Evolutionary conservation across 208 protist species (phyloP), one percentile per base, ranked within the genome.

Genomic region (Leishmania gerbilli): DNA sequence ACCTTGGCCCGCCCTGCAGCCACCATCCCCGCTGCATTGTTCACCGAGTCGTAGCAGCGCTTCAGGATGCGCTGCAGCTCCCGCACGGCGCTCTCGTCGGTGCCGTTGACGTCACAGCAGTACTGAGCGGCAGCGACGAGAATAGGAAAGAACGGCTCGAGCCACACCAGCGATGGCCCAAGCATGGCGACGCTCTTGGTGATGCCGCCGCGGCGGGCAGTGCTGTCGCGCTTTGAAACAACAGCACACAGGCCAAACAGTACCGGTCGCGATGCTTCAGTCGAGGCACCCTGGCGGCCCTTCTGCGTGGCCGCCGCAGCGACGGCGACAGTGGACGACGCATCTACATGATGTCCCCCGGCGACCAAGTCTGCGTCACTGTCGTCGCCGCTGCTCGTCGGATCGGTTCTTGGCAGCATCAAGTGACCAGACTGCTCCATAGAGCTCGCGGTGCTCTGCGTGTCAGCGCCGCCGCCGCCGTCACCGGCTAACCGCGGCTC

Each of bases 101-200:
- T 89, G 37, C 90, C 90, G 71, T 80, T 88, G 15, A 95, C 86
- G 74, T 90, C 86, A 83, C 91, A 95, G 84, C 91, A 94, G 81
- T 92, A 88, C 77, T 89, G 82, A 37, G 93, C 91, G 1, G 91
- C 91, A 60, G 92, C 88, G 4, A 93, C 89, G 31, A 95, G 82
- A 15, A 93, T 69, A 3, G 90, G 87, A 75, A 93, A 95, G 81
- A 96, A 95, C 31, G 87, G 86, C 80, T 96, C 90, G 34, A 96
- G 86, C 88, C 88, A 94, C 42, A 84, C 83, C 49, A 95, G 72
- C 15, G 89, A 95, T 0, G 89, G 90, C 2, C 93, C 93, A 8
- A 96, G 72, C 2, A 93, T 77, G 1, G 93, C 91, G 31, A 96
- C 90, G 72, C 87, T 92, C 81, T 96, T 96, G n/a, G 89, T 96